These are phyloP conservation scores for Bretschneidera sinensis DNA, from an alignment of 345 rosid species.

Conservation along the genomic window DNA sequence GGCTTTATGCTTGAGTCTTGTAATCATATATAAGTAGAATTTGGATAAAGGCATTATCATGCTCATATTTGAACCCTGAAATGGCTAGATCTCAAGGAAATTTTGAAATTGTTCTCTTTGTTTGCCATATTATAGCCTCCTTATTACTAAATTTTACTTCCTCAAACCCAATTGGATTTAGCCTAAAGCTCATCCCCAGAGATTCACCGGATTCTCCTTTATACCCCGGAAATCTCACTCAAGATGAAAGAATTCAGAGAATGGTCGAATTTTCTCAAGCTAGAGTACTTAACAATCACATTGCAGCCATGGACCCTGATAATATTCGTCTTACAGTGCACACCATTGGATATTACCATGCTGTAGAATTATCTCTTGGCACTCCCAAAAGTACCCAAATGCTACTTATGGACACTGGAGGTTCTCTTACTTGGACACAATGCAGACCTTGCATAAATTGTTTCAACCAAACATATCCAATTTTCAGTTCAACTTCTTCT, in stretches of 20 bases:
- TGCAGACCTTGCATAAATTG: conserved; percentile 1
- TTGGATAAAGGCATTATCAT: too few relatives aligned
- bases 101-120: too few relatives aligned
- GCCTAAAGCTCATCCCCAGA: too few relatives aligned
- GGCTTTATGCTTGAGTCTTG: too few relatives aligned
- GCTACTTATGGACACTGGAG: background rate
- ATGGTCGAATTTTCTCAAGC: background rate
- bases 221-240: background rate
- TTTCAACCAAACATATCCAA: background rate
- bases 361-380: background rate
- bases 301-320: background rate
- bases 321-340: background rate
- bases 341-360: too few relatives aligned
- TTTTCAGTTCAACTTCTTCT: background rate
- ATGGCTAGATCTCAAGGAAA: too few relatives aligned
- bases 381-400: background rate
- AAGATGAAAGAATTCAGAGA: background rate
- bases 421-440: conserved; percentile 1
- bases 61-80: too few relatives aligned
- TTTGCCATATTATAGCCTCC: too few relatives aligned
- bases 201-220: background rate
- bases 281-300: too few relatives aligned
- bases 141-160: too few relatives aligned
- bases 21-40: too few relatives aligned
- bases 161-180: too few relatives aligned